These are phyloP conservation scores for Cicer arietinum DNA, from an alignment of 306 rosid species.

Conservation along the genomic window DNA sequence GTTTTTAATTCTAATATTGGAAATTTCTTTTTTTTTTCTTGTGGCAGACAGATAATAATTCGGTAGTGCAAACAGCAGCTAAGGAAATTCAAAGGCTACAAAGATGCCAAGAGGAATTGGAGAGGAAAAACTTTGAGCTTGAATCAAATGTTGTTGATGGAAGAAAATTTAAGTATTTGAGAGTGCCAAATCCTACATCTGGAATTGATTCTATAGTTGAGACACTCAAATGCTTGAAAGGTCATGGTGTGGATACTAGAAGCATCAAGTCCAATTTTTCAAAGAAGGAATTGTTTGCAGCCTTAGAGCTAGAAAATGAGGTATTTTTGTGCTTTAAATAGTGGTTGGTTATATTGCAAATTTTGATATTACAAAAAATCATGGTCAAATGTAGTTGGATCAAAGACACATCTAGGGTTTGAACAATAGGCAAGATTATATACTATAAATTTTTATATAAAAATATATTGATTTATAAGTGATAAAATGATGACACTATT, in stretches of 20 bases:
- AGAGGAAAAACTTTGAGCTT: slow-evolving; percentile 48
- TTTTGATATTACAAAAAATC: not conserved
- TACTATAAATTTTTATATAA: too few species aligned
- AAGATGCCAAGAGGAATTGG: slow-evolving; percentile 51
- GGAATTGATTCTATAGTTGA: slow-evolving; percentile 65
- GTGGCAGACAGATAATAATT: slow-evolving; percentile 68
- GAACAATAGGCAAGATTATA: too few species aligned
- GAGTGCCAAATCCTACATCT: slow-evolving; percentile 51
- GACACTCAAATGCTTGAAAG: slow-evolving; percentile 58
- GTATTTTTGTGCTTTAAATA: slow-evolving; percentile 32
- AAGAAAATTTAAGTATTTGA: slow-evolving; percentile 43
- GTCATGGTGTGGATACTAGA: slow-evolving; percentile 48
- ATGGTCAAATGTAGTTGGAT: too few species aligned
- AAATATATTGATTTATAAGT: too few species aligned
- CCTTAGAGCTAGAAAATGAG: slow-evolving; percentile 49
- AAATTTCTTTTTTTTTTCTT: not conserved
- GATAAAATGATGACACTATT: too few species aligned
- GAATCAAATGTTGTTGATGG: slow-evolving; percentile 35
- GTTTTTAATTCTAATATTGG: not conserved
- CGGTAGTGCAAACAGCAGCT: slow-evolving; percentile 60
- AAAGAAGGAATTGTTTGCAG: slow-evolving; percentile 49
- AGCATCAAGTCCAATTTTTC: slow-evolving; percentile 59
- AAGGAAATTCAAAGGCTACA: slow-evolving; percentile 55
- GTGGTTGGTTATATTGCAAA: not conserved
- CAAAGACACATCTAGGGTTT: too few species aligned